Percentiles rank a stretch among this genome's conserved stretches.
Evolutionary conservation across 2,329 filamentous ascomycete species (phyloP).

Genomic region (Cytospora leucostoma): DNA sequence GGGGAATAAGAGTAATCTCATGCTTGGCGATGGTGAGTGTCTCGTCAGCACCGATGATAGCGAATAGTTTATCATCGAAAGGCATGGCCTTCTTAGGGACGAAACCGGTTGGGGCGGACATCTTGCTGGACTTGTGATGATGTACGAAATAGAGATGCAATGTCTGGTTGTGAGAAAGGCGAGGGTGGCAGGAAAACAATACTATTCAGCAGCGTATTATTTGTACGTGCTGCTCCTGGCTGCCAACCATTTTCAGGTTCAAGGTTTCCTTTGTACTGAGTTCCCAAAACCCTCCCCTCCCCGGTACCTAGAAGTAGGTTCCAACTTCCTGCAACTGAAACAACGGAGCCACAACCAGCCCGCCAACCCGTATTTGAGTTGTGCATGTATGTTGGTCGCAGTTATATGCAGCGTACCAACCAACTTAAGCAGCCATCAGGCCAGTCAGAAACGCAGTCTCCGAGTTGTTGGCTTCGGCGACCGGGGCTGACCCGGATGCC

Average conservation of each 20-base stretch:
- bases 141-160: background rate
- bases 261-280: background rate
- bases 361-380: no score
- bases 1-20: conserved; percentile 27
- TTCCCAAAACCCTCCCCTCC: no score
- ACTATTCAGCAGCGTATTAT: background rate
- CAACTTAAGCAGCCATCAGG: no score
- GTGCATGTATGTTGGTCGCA: no score
- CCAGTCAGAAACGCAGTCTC: no score
- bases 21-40: conserved; percentile 21
- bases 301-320: no score
- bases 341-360: no score
- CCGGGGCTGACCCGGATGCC: no score
- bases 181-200: background rate
- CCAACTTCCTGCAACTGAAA: no score
- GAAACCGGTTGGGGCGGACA: background rate
- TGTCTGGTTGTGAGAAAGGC: background rate
- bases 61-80: conserved; percentile 6
- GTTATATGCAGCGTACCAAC: no score
- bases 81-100: conserved; percentile 7
- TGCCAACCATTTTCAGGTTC: background rate
- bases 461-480: no score
- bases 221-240: background rate
- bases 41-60: conserved; percentile 22
- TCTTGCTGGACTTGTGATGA: background rate